phyloP scores from a whole-genome alignment of 768 basidiomycete species.

The Lentinula edodes region DNA sequence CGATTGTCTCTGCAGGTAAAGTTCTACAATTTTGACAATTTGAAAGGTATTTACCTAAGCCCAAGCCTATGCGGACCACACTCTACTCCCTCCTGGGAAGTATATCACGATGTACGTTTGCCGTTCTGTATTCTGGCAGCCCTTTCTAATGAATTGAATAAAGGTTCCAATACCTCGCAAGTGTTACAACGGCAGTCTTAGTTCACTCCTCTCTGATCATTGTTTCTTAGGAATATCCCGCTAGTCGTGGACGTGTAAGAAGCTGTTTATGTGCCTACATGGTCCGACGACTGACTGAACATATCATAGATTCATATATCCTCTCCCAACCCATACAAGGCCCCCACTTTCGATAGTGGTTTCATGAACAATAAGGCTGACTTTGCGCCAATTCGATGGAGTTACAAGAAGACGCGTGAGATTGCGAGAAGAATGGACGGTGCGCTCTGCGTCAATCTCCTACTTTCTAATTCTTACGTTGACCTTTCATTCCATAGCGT shows the following conservation, averaged over 20 bases:
- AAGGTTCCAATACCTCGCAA: constrained; percentile 61
- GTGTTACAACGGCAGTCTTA: constrained; percentile 6
- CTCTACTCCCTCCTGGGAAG: constrained; percentile 65
- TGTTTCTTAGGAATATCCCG: constrained; percentile 57
- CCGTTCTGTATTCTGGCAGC: not conserved
- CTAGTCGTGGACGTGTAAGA: constrained; percentile 62
- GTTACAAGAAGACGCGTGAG: constrained; percentile 73
- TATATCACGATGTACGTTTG: constrained; percentile 55
- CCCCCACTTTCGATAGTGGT: constrained; percentile 65
- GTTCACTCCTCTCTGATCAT: not conserved
- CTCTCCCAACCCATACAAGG: constrained; percentile 54
- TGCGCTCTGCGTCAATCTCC: constrained; percentile 16
- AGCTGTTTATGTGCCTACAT: not conserved
- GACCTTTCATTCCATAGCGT: constrained; percentile 32
- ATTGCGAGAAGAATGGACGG: constrained; percentile 68
- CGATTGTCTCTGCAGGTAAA: constrained; percentile 56
- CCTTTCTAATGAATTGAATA: not conserved
- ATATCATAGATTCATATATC: constrained; percentile 51
- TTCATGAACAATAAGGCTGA: constrained; percentile 79
- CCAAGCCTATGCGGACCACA: constrained; percentile 63
- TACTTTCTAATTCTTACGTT: not conserved
- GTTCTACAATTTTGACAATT: not conserved
- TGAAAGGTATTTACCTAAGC: not conserved
- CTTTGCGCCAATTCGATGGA: constrained; percentile 72
- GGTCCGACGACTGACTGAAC: not conserved